These are phyloP conservation scores for Sugiyamaella valdiviana DNA, from an alignment of 805 yeast genomes.

Conservation along the genomic window DNA sequence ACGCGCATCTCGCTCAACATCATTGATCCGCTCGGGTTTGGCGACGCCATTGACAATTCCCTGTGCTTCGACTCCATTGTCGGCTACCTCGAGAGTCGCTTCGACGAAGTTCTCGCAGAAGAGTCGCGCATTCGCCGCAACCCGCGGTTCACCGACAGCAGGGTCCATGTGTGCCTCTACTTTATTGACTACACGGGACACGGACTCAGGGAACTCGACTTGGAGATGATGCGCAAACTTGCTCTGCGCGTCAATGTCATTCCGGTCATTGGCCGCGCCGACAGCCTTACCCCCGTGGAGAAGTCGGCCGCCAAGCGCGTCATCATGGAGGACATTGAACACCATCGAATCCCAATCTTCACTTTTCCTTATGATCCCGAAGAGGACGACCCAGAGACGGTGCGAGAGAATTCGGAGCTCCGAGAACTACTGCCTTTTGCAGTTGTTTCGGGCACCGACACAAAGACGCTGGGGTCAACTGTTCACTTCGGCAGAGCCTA, in stretches of 20 bases:
- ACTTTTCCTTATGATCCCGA: slow-evolving; percentile 65
- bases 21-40: slow-evolving; percentile 71
- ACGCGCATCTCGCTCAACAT: slow-evolving; percentile 47
- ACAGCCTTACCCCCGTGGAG: slow-evolving; percentile 66
- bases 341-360: slow-evolving; percentile 57
- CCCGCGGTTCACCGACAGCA: slow-evolving; percentile 61
- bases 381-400: slow-evolving; percentile 42
- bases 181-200: slow-evolving; percentile 60
- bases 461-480: slow-evolving; percentile 26
- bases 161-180: slow-evolving; percentile 74
- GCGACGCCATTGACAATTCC: slow-evolving; percentile 65
- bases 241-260: slow-evolving; percentile 72
- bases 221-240: slow-evolving; percentile 61
- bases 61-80: slow-evolving; percentile 44
- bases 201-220: slow-evolving; percentile 61
- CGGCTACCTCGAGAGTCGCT: slow-evolving; percentile 61
- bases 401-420: slow-evolving; percentile 33
- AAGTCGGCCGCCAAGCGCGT: slow-evolving; percentile 46
- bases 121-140: slow-evolving; percentile 70
- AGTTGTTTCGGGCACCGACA: slow-evolving; percentile 31
- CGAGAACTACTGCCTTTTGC: slow-evolving; percentile 54
- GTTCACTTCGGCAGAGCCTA: slow-evolving; percentile 44
- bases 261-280: slow-evolving; percentile 79
- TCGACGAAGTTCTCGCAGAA: slow-evolving; percentile 64
- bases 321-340: slow-evolving; percentile 50